Evolutionary conservation across 768 basidiomycete species (phyloP).

Genomic region (Rhizopogon roseolus): DNA sequence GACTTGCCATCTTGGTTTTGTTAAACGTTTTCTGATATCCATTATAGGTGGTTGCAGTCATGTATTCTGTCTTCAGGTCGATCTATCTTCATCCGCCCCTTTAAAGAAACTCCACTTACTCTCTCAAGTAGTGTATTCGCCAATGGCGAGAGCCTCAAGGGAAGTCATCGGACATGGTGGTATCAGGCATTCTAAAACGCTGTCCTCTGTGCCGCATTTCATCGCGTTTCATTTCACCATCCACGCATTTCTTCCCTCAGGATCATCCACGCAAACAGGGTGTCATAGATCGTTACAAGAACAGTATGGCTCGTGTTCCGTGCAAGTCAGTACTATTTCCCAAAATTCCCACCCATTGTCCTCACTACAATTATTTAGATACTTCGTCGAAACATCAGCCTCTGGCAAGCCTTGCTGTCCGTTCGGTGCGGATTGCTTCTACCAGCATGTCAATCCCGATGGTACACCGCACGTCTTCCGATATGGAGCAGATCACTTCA

Average conservation of each 20-base stretch:
- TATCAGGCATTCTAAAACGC: conserved; percentile 62
- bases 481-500: conserved; percentile 48
- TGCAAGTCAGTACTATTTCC: conserved; percentile 48
- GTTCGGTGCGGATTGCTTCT: conserved; percentile 80
- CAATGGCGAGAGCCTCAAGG: conserved; percentile 67
- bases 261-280: conserved; percentile 48
- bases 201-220: conserved; percentile 73
- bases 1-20: conserved; percentile 10
- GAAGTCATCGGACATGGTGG: conserved; percentile 45
- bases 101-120: conserved; percentile 4
- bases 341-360: not conserved
- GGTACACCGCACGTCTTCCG: conserved; percentile 56
- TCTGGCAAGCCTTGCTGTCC: conserved; percentile 57
- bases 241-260: conserved; percentile 59
- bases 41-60: conserved; percentile 65
- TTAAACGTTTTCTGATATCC: not conserved
- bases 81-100: conserved; percentile 11
- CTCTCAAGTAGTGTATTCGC: conserved; percentile 57
- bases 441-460: conserved; percentile 63
- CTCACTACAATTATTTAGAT: conserved; percentile 31
- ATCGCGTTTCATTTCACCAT: conserved; percentile 70
- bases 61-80: conserved; percentile 69
- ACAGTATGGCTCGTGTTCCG: conserved; percentile 65
- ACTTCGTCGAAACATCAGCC: conserved; percentile 52
- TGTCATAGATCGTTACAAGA: conserved; percentile 55